Evolutionary conservation across 345 rosid species (phyloP).

Genomic region (Bruguiera sexangula): DNA sequence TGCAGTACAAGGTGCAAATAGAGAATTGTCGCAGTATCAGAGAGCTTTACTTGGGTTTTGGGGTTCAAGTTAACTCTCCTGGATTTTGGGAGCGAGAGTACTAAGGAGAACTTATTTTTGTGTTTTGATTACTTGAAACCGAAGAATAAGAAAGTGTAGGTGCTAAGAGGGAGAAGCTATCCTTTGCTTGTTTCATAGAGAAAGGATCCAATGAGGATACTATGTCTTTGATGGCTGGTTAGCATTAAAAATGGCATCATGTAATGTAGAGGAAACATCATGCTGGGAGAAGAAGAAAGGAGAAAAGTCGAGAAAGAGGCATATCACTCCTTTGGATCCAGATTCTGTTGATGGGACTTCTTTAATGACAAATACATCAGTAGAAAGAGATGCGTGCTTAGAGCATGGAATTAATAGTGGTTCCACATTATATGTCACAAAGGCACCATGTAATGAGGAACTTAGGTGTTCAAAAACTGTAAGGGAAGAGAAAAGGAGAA

Average conservation of each 20-base stretch:
- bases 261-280: not conserved
- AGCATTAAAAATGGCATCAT: conserved; percentile 5
- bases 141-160: not conserved
- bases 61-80: too few relatives aligned
- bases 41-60: too few relatives aligned
- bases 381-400: not conserved
- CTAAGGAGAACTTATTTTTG: too few relatives aligned
- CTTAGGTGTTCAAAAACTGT: conserved; percentile 3
- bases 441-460: conserved; percentile 9
- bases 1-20: too few relatives aligned
- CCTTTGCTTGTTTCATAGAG: not conserved
- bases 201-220: not conserved
- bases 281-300: not conserved
- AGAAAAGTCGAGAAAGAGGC: conserved; percentile 1
- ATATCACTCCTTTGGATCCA: not conserved
- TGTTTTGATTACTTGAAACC: too few relatives aligned
- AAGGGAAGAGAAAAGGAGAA: conserved; percentile 9
- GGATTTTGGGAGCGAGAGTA: too few relatives aligned
- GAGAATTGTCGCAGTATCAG: too few relatives aligned
- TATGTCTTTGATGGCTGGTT: not conserved
- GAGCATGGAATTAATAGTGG: conserved; percentile 2
- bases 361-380: conserved; percentile 1
- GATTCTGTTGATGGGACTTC: conserved; percentile 5
- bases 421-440: conserved; percentile 1
- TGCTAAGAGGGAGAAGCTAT: not conserved